A percentile compares a stretch with the other conserved stretches of the same genome.
Conservation (phyloP, 345 rosid genomes). For the Acer yangbiense region DNA sequence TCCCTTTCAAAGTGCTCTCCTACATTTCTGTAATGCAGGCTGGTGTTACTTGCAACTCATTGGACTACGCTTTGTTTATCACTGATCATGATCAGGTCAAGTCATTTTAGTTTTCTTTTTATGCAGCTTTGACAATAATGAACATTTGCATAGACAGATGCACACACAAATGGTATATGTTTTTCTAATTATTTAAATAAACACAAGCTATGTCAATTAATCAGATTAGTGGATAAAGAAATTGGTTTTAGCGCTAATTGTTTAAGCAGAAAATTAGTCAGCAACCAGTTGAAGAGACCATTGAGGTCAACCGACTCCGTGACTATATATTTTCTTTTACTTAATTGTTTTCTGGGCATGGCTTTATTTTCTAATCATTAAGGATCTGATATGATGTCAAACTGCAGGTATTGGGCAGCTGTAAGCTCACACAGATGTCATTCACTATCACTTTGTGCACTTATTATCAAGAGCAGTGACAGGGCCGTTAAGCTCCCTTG, state of each 20-base stretch:
- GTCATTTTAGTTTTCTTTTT: neutral
- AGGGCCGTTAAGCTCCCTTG: neutral
- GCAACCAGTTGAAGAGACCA: neutral
- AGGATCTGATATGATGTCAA: neutral
- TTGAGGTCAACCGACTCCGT: neutral
- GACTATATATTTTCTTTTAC: neutral
- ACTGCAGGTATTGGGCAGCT: neutral
- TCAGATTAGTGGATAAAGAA: neutral
- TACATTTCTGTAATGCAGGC: neutral
- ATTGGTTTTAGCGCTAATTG: neutral
- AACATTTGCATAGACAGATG: neutral
- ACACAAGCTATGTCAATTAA: neutral
- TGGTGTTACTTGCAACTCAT: neutral
- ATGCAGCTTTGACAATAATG: neutral
- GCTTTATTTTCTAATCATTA: neutral
- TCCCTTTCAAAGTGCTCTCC: neutral
- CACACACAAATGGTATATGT: neutral
- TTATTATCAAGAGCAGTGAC: neutral
- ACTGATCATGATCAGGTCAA: neutral
- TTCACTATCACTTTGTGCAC: neutral
- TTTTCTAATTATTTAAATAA: neutral
- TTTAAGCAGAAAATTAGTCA: too few relatives aligned
- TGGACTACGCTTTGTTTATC: slow-evolving; percentile 1
- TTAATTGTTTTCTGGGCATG: neutral
- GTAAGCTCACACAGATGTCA: neutral